Percentiles rank a stretch among this genome's conserved stretches.
Conservation (phyloP, 2,329 filamentous ascomycete species). For the Pseudocercospora fijiensis region DNA sequence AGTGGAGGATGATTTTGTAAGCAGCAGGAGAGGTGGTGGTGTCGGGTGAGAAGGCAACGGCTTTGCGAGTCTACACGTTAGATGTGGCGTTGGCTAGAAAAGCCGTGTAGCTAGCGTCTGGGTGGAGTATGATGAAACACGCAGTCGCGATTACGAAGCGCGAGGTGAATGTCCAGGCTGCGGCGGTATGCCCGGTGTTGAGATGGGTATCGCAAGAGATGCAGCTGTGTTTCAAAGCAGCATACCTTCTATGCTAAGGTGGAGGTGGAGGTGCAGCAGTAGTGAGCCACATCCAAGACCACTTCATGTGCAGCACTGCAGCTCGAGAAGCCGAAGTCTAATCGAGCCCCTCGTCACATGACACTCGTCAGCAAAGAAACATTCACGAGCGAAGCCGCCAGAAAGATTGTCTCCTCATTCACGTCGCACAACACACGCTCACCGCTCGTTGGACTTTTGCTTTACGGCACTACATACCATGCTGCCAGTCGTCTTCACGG, state of each 20-base stretch:
- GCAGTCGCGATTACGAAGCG: slow-evolving; percentile 3
- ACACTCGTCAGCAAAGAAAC: too few species aligned
- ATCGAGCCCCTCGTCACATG: neutral
- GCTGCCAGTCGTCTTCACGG: neutral
- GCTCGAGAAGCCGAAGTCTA: slow-evolving; percentile 3
- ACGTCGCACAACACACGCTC: neutral
- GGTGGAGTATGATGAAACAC: neutral
- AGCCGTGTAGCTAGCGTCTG: slow-evolving; percentile 10
- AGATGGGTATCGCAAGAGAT: neutral
- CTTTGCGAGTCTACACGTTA: neutral
- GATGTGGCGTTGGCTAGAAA: slow-evolving; percentile 5
- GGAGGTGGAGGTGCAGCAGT: neutral
- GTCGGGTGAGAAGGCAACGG: slow-evolving; percentile 3
- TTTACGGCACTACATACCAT: neutral
- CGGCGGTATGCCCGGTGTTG: neutral
- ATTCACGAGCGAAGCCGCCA: neutral
- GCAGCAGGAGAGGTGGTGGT: neutral
- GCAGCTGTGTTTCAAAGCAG: neutral
- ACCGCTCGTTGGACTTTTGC: neutral
- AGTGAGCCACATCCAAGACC: neutral
- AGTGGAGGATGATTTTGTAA: neutral
- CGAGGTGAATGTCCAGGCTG: slow-evolving; percentile 3
- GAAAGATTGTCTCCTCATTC: neutral
- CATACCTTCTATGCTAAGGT: neutral
- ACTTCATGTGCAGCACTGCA: slow-evolving; percentile 1